Evolutionary conservation across 805 yeast species (phyloP).

Genomic region (Cyberlindnera samutprakarnensis): DNA sequence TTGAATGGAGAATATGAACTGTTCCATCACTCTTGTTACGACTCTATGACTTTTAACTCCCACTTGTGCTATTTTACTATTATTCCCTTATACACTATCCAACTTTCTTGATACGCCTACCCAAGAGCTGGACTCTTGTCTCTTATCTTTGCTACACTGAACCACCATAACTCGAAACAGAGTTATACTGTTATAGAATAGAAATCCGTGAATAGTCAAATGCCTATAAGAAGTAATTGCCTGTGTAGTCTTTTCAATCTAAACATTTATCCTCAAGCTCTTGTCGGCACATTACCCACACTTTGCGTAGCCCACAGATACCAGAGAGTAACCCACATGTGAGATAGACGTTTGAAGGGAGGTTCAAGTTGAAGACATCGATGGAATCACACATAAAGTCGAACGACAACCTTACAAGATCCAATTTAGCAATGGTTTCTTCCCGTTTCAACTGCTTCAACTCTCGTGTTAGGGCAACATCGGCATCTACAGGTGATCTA

Average conservation of each 20-base stretch:
- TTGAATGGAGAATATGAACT: conserved; percentile 19
- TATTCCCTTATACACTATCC: background rate
- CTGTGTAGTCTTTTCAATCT: too few species aligned
- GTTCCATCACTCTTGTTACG: too few species aligned
- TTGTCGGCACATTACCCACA: conserved; percentile 17
- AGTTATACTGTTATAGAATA: too few species aligned
- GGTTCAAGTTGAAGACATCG: conserved; percentile 34
- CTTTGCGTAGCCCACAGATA: conserved; percentile 18
- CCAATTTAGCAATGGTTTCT: conserved; percentile 30
- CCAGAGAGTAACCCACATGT: conserved; percentile 19
- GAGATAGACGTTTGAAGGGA: conserved; percentile 15
- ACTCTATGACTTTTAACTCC: too few species aligned
- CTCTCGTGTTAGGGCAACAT: conserved; percentile 16
- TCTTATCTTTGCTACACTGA: too few species aligned
- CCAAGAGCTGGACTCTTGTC: background rate
- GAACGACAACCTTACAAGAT: conserved; percentile 33
- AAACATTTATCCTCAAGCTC: conserved; percentile 9
- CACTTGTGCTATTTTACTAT: conserved; percentile 1
- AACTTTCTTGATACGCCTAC: background rate
- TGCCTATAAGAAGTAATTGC: too few species aligned
- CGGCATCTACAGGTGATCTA: conserved; percentile 11
- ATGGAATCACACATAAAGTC: conserved; percentile 43
- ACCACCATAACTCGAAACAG: too few species aligned
- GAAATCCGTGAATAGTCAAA: too few species aligned
- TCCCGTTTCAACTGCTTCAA: conserved; percentile 28